Conservation (phyloP, 306 rosid genomes). For the Biancaea sappan region DNA sequence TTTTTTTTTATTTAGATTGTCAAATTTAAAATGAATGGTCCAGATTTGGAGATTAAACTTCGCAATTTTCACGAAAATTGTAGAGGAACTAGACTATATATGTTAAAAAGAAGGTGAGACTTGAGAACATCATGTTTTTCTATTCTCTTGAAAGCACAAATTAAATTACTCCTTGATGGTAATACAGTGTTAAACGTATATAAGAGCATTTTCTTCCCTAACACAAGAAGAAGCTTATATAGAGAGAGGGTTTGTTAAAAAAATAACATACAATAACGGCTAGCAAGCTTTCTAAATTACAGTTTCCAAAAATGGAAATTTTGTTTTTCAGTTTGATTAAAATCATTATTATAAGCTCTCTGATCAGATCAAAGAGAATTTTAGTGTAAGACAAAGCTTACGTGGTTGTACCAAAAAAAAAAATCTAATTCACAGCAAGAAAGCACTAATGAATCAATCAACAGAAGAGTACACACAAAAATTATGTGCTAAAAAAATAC, state of each 20-base stretch:
- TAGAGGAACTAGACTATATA: too few relatives aligned
- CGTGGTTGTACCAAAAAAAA: constrained; percentile 35
- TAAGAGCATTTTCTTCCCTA: constrained; percentile 3
- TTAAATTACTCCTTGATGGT: too few relatives aligned
- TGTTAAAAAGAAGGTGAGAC: too few relatives aligned
- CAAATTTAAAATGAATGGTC: too few relatives aligned
- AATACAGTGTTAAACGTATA: too few relatives aligned
- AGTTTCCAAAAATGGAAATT: background rate
- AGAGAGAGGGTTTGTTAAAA: constrained; percentile 42
- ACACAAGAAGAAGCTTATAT: constrained; percentile 35
- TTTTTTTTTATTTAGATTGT: too few relatives aligned
- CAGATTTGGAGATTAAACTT: too few relatives aligned
- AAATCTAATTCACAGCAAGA: background rate
- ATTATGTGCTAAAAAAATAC: constrained; percentile 3
- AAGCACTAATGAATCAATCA: background rate
- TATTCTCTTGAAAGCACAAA: too few relatives aligned
- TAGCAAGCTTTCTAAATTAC: background rate
- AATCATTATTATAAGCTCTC: background rate
- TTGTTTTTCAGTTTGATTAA: background rate
- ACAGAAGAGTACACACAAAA: background rate
- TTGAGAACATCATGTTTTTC: too few relatives aligned
- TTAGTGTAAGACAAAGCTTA: constrained; percentile 42
- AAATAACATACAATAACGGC: constrained; percentile 29
- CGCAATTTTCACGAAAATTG: too few relatives aligned
- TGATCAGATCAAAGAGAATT: constrained; percentile 45